These are phyloP conservation scores for Stagonosporopsis vannaccii DNA, from an alignment of 2,329 filamentous ascomycete species.

Conservation along the genomic window DNA sequence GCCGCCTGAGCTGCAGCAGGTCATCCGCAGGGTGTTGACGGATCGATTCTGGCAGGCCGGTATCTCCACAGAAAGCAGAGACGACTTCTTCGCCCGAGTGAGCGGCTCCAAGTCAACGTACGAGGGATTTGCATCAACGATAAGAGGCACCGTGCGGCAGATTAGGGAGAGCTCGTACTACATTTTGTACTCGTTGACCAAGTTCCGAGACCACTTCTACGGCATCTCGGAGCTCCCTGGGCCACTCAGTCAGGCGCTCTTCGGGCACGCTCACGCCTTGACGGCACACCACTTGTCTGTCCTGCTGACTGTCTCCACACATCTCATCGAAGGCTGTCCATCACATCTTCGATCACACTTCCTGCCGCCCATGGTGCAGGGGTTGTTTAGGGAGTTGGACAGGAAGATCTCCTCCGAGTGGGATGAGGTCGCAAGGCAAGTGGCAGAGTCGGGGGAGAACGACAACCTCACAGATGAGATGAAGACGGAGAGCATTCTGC, in stretches of 20 bases:
- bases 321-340: constrained; percentile 91
- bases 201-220: constrained; percentile 87
- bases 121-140: constrained; percentile 92
- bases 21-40: constrained; percentile 84
- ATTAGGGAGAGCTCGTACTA: constrained; percentile 94
- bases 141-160: constrained; percentile 85
- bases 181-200: constrained; percentile 91
- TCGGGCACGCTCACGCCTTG: constrained; percentile 79
- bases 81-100: constrained; percentile 94
- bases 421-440: constrained; percentile 69
- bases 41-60: constrained; percentile 99
- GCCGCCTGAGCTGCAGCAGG: constrained; percentile 74
- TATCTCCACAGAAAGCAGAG: constrained; percentile 93
- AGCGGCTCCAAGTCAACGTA: constrained; percentile 86
- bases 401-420: constrained; percentile 87
- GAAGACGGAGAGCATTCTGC: constrained; percentile 94
- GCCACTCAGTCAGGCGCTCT: constrained; percentile 83
- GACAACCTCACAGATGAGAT: constrained; percentile 88
- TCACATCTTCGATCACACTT: constrained; percentile 79
- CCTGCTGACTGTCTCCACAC: constrained; percentile 86
- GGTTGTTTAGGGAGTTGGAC: constrained; percentile 86
- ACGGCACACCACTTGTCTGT: constrained; percentile 94
- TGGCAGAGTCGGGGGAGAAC: constrained; percentile 72
- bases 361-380: constrained; percentile 80
- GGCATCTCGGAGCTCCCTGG: constrained; percentile 83